Conservation (phyloP, 345 rosid genomes). For the Aegle marmelos region DNA sequence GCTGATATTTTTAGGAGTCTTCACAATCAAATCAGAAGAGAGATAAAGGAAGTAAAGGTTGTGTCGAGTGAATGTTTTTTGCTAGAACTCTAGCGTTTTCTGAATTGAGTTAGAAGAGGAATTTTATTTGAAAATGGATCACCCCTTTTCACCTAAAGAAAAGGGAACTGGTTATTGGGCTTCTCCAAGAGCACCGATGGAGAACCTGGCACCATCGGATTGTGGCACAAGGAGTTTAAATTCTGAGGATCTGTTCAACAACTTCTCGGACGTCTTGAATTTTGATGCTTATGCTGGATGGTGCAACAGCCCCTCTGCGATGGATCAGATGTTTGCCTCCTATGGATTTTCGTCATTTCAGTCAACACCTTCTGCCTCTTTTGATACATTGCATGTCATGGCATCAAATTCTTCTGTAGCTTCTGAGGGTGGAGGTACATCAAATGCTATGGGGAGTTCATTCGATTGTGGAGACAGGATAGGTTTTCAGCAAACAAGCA, state of each 20-base stretch:
- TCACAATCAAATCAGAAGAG: slow-evolving; percentile 5
- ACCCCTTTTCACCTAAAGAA: slow-evolving; percentile 48
- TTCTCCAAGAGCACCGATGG: slow-evolving; percentile 42
- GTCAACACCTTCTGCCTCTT: slow-evolving; percentile 35
- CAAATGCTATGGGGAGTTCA: slow-evolving; percentile 33
- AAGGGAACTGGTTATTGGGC: slow-evolving; percentile 46
- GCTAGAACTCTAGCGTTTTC: slow-evolving; percentile 18
- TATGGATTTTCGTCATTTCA: slow-evolving; percentile 39
- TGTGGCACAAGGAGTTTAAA: slow-evolving; percentile 27
- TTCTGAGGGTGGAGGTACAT: slow-evolving; percentile 22
- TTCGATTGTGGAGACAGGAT: slow-evolving; percentile 40
- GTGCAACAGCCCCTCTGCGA: slow-evolving; percentile 49
- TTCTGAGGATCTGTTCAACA: slow-evolving; percentile 46
- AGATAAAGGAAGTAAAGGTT: slow-evolving; percentile 1
- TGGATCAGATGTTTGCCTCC: slow-evolving; percentile 49
- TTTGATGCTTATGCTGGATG: slow-evolving; percentile 61
- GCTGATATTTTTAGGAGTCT: slow-evolving; percentile 5
- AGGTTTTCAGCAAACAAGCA: slow-evolving; percentile 26
- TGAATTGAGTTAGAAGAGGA: slow-evolving; percentile 7
- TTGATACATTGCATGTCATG: slow-evolving; percentile 28
- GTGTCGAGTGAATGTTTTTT: not conserved
- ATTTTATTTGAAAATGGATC: slow-evolving; percentile 44
- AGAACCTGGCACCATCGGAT: slow-evolving; percentile 27
- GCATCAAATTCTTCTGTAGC: slow-evolving; percentile 32
- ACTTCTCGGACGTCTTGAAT: slow-evolving; percentile 58